Evolutionary conservation across 1,284 basidiomycete species (phyloP), one percentile per base, ranked within the genome.

Genomic region (Ceratobasidium sp.): DNA sequence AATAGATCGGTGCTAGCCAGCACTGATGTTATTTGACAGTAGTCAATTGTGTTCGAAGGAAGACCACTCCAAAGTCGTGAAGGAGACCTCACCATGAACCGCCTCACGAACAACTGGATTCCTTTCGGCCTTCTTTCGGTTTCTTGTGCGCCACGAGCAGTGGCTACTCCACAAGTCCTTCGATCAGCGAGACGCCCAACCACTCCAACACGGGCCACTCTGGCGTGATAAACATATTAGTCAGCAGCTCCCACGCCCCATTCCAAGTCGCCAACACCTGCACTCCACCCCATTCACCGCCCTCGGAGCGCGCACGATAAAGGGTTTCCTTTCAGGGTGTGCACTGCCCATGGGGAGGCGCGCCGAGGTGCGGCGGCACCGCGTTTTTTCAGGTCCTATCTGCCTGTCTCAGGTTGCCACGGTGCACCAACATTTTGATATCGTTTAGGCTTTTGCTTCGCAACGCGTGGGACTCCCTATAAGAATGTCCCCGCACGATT

Each of bases 341-440:
- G 59, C 70, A 62, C 46, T 44, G 70, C 59, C 15, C 25, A 34
- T 43, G 46, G 44, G 57, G 43, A 17, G n/a, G 44, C 11, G 19
- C 25, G 43, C 25, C 56, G 56, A 73, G 37, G 29, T 62, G 69
- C 69, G 69, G 19, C 46, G 70, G 59, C 9, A 40, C 46, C 70
- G 57, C 70, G 70, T 46, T 44, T 71, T 51, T 61, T 57, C 56
- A 61, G 44, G 51, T 19, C 29, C 44, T 62, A 62, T 73, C 70
- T 44, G 22, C 68, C 68, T 71, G 6, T 59, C 56, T 17, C 13
- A 19, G 6, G 57, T 52, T 73, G 70, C 70, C 70, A 73, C 56
- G 70, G 52, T 43, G 34, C 56, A 64, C 22, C n/a, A 17, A 25
- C 62, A 57, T 70, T 46, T 56, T 44, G 49, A 57, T 70, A 62